Percentiles rank a stretch among this genome's conserved stretches.
Evolutionary conservation across 2,329 filamentous ascomycete genomes (phyloP).

Genomic region (Juglanconis sp.): DNA sequence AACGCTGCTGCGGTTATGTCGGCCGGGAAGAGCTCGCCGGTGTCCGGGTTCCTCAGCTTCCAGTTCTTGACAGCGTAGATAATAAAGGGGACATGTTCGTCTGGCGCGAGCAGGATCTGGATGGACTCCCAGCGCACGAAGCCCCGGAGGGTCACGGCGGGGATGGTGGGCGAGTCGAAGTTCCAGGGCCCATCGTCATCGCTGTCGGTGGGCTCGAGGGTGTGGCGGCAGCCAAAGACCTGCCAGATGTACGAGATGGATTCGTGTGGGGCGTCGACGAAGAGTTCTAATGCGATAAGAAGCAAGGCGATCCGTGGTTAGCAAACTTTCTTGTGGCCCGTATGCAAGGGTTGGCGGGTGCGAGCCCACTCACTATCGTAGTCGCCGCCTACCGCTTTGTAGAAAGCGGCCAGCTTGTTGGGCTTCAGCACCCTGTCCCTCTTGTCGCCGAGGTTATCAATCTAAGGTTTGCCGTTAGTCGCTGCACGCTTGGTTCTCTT

Average conservation of each 20-base stretch:
- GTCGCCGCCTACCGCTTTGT: slow-evolving; percentile 70
- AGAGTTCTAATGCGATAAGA: slow-evolving; percentile 56
- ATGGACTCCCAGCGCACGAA: slow-evolving; percentile 95
- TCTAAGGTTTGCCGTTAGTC: slow-evolving; percentile 37
- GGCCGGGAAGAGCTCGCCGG: slow-evolving; percentile 63
- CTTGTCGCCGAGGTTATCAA: slow-evolving; percentile 56
- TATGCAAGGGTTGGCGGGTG: neutral
- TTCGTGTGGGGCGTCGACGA: slow-evolving; percentile 68
- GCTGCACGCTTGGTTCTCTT: slow-evolving; percentile 1
- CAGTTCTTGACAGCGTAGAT: slow-evolving; percentile 78
- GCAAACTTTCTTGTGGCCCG: slow-evolving; percentile 5
- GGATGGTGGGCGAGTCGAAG: slow-evolving; percentile 59
- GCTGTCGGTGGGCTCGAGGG: slow-evolving; percentile 70
- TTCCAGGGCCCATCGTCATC: slow-evolving; percentile 56
- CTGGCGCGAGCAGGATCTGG: slow-evolving; percentile 80
- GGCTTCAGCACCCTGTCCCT: slow-evolving; percentile 55
- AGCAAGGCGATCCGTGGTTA: neutral
- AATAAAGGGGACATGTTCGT: slow-evolving; percentile 81
- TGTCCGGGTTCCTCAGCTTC: slow-evolving; percentile 70
- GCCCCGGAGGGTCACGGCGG: slow-evolving; percentile 76
- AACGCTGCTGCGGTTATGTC: slow-evolving; percentile 62
- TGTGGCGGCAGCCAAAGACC: slow-evolving; percentile 85
- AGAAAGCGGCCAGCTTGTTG: slow-evolving; percentile 72
- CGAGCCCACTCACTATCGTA: slow-evolving; percentile 55
- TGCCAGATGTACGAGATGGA: slow-evolving; percentile 91